Conservation (phyloP, 306 rosid species). For the Corylus heterophylla region DNA sequence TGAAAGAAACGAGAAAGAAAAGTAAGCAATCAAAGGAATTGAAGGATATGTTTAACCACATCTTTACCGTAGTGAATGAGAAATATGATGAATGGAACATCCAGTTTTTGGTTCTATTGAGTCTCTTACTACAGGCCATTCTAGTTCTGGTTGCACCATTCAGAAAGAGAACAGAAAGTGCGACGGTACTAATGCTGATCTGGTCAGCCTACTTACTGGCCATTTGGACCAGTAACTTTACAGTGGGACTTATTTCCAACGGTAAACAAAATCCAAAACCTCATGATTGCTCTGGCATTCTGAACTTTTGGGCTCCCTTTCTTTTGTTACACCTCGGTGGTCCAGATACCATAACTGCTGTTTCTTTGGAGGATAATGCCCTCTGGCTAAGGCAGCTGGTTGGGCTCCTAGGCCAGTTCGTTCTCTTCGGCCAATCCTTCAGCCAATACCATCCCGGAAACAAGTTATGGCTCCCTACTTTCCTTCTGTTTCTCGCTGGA, state of each 20-base stretch:
- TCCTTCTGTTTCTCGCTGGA: slow-evolving; percentile 32
- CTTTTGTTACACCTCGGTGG: slow-evolving; percentile 26
- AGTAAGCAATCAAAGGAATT: no score
- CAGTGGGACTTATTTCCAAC: slow-evolving; percentile 13
- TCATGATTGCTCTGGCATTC: neutral
- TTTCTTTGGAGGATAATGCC: slow-evolving; percentile 40
- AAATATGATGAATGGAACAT: neutral
- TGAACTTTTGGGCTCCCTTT: slow-evolving; percentile 29
- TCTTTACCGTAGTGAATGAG: no score
- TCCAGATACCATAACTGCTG: slow-evolving; percentile 34
- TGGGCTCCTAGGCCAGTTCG: slow-evolving; percentile 19
- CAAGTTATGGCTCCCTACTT: slow-evolving; percentile 19
- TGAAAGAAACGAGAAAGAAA: no score
- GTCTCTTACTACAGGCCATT: neutral
- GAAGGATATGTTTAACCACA: no score
- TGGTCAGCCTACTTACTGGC: slow-evolving; percentile 13
- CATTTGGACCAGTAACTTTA: neutral
- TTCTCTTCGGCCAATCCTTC: slow-evolving; percentile 33
- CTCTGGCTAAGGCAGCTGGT: slow-evolving; percentile 41
- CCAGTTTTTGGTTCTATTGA: neutral
- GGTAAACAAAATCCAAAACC: neutral
- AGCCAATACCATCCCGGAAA: neutral
- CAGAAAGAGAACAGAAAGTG: no score
- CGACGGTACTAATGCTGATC: neutral
- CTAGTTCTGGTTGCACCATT: neutral